These are phyloP conservation scores for Hypoxylon sp. DNA, from an alignment of 2,329 filamentous ascomycete species.

Conservation along the genomic window DNA sequence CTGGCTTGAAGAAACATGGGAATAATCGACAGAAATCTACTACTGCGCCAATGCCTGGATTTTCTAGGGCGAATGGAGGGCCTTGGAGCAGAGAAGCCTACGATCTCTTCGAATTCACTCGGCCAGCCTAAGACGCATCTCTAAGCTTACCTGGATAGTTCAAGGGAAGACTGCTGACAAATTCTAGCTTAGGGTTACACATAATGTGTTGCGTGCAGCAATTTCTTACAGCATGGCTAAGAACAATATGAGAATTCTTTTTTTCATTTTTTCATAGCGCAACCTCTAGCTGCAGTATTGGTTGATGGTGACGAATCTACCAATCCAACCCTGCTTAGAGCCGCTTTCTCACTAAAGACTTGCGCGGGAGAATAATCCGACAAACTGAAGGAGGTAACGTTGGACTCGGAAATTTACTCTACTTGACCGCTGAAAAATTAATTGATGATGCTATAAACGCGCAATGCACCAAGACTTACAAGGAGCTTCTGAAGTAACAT, in stretches of 20 bases:
- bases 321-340: no score
- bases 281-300: not conserved
- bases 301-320: conserved; percentile 1
- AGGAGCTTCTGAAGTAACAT: conserved; percentile 6
- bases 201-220: not conserved
- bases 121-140: conserved; percentile 52
- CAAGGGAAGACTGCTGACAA: conserved; percentile 1
- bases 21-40: conserved; percentile 19
- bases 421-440: not conserved
- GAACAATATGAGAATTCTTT: conserved; percentile 3
- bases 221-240: conserved; percentile 5
- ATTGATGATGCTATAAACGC: not conserved
- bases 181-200: conserved; percentile 4
- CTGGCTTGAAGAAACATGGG: conserved; percentile 8
- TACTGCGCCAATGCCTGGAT: conserved; percentile 50
- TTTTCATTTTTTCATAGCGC: no score
- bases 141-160: not conserved
- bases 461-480: not conserved
- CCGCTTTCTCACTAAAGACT: no score
- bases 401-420: no score
- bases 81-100: conserved; percentile 75
- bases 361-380: no score
- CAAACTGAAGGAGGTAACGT: no score
- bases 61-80: conserved; percentile 62
- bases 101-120: conserved; percentile 69